Percentiles rank a stretch among this genome's conserved stretches.
These are phyloP conservation scores for Teratosphaeria pseudoeucalypti DNA, from an alignment of 2,329 filamentous ascomycete genomes.

Conservation along the genomic window DNA sequence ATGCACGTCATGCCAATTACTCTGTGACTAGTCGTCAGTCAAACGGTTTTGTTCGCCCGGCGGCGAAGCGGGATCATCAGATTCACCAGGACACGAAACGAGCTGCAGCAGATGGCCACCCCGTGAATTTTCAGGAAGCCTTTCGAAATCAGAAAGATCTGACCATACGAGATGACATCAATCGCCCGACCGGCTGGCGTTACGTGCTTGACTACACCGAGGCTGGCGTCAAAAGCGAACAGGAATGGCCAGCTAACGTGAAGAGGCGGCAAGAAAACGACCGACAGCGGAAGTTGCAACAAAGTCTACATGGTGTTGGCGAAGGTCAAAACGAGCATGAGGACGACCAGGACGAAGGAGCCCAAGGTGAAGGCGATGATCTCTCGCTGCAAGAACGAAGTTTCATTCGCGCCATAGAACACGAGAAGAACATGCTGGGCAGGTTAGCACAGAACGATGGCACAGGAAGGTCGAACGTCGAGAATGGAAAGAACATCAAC, in stretches of 20 bases:
- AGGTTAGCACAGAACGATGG: conserved; percentile 36
- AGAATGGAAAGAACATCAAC: conserved; percentile 22
- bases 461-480: conserved; percentile 25
- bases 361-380: conserved; percentile 10
- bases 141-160: conserved; percentile 28
- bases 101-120: conserved; percentile 17
- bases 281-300: conserved; percentile 12
- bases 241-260: conserved; percentile 41
- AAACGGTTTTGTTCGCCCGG: neutral
- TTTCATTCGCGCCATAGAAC: conserved; percentile 30
- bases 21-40: neutral
- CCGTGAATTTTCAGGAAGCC: conserved; percentile 32
- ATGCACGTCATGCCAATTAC: neutral
- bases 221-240: conserved; percentile 38
- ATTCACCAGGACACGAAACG: neutral
- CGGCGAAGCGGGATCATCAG: neutral
- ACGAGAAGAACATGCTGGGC: conserved; percentile 35
- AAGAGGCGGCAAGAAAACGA: conserved; percentile 27
- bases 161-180: conserved; percentile 34
- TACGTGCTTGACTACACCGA: conserved; percentile 41
- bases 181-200: conserved; percentile 39
- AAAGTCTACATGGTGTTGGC: conserved; percentile 14
- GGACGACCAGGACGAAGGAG: conserved; percentile 10
- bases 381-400: conserved; percentile 25
- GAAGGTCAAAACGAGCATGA: conserved; percentile 25